phyloP scores from a whole-genome alignment of 768 basidiomycete species.

The Termitomyces sp. region DNA sequence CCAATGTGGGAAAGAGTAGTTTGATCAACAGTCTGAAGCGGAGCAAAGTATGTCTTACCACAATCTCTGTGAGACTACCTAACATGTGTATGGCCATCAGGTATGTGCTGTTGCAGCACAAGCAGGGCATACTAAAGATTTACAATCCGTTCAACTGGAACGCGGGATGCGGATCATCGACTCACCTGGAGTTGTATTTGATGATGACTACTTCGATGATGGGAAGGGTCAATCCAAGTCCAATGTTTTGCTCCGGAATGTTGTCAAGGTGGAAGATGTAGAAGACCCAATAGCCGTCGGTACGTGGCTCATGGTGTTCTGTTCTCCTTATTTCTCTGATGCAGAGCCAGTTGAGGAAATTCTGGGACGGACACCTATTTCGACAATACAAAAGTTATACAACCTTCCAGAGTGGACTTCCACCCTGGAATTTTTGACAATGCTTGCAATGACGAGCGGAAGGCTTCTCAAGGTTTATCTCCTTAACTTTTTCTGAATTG shows the following conservation, averaged over 20 bases:
- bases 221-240: constrained; percentile 43
- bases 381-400: constrained; percentile 81
- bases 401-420: constrained; percentile 69
- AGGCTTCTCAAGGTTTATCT: constrained; percentile 68
- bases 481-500: not conserved
- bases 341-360: constrained; percentile 75
- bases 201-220: constrained; percentile 49
- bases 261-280: constrained; percentile 85
- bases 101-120: constrained; percentile 94
- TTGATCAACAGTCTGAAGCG: constrained; percentile 91
- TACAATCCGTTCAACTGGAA: constrained; percentile 90
- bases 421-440: constrained; percentile 82
- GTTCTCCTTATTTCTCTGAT: not conserved
- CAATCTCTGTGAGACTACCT: not conserved
- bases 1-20: constrained; percentile 95
- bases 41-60: constrained; percentile 50
- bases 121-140: constrained; percentile 88
- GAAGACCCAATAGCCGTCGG: constrained; percentile 88
- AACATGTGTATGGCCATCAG: constrained; percentile 25
- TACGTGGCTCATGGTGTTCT: constrained; percentile 29
- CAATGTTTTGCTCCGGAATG: constrained; percentile 78
- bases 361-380: constrained; percentile 58
- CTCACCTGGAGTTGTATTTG: constrained; percentile 97
- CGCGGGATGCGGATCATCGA: constrained; percentile 90
- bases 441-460: constrained; percentile 80